phyloP scores from a whole-genome alignment of 345 rosid genomes.

The Melaleuca quinquenervia region DNA sequence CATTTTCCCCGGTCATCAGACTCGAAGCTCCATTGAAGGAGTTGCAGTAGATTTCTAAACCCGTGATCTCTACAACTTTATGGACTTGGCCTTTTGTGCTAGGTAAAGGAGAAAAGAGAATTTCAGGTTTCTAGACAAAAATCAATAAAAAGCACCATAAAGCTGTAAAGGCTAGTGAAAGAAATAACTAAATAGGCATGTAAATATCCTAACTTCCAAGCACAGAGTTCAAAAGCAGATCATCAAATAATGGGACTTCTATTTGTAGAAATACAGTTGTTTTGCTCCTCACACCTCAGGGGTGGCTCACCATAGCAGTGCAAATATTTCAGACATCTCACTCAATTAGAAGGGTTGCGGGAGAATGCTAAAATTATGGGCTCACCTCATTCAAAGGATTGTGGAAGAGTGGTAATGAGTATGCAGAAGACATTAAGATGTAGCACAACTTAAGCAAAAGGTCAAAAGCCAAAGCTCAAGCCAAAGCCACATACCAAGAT shows the following conservation, averaged over 20 bases:
- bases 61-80: conserved; percentile 58
- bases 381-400: background rate
- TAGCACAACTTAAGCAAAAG: background rate
- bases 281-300: background rate
- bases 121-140: background rate
- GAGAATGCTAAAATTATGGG: background rate
- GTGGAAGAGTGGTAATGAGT: background rate
- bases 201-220: background rate
- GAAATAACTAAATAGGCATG: background rate
- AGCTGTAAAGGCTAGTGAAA: background rate
- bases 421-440: background rate
- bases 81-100: conserved; percentile 57
- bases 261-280: background rate
- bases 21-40: conserved; percentile 24
- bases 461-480: background rate
- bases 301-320: background rate
- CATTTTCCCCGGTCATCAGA: conserved; percentile 18
- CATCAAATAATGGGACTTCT: background rate
- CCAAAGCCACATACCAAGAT: background rate
- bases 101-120: background rate
- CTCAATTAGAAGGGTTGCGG: background rate
- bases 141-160: background rate
- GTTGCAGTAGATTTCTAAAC: conserved; percentile 66
- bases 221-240: background rate
- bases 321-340: background rate